phyloP scores from a whole-genome alignment of 73 alveolate species.

The Tetrahymena borealis region DNA sequence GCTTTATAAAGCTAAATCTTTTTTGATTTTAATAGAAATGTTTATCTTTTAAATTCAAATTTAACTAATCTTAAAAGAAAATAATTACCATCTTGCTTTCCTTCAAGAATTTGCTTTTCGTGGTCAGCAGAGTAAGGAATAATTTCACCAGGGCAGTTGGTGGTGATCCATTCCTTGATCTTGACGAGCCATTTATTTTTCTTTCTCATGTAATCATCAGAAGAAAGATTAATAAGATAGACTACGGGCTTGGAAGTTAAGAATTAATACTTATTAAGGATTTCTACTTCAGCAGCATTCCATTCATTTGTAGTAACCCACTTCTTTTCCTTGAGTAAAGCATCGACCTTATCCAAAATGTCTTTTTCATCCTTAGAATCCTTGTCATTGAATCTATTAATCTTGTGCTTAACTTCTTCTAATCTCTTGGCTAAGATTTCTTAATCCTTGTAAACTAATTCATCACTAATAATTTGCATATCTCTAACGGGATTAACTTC shows the following conservation, averaged over 20 bases:
- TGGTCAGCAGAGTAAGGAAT: constrained; percentile 90
- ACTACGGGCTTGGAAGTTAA: constrained; percentile 97
- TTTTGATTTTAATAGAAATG: no score
- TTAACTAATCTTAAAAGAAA: no score
- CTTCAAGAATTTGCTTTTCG: constrained; percentile 72
- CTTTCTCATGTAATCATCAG: constrained; percentile 73
- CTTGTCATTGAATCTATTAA: constrained; percentile 81
- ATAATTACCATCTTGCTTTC: not conserved
- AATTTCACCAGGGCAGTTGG: constrained; percentile 92
- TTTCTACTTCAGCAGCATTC: constrained; percentile 89
- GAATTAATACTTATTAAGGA: constrained; percentile 77
- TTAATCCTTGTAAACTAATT: constrained; percentile 84
- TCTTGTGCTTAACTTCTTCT: constrained; percentile 82
- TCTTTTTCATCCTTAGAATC: constrained; percentile 79
- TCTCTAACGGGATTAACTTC: constrained; percentile 97
- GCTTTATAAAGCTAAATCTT: not conserved
- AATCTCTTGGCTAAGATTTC: constrained; percentile 55
- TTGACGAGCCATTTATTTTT: constrained; percentile 90
- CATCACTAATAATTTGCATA: constrained; percentile 84
- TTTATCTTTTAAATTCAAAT: no score
- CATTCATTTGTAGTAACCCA: constrained; percentile 77
- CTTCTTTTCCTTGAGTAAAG: constrained; percentile 58
- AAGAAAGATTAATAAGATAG: constrained; percentile 85
- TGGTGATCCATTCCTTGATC: constrained; percentile 83
- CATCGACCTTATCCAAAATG: constrained; percentile 62